Evolutionary conservation across 768 basidiomycete genomes (phyloP).

Genomic region (Collybia sordida): DNA sequence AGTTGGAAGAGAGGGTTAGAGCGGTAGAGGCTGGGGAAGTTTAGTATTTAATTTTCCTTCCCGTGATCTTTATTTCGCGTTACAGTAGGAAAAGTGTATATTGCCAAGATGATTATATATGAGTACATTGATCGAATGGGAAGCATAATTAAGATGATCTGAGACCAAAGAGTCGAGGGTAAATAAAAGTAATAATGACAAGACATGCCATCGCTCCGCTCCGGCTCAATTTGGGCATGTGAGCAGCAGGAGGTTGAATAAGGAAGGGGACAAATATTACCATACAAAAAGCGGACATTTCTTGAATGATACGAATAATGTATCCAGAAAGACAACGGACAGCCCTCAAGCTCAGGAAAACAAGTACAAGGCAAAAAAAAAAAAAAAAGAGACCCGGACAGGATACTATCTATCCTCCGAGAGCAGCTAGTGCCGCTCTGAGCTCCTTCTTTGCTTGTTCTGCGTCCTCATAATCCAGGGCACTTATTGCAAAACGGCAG

Average conservation of each 20-base stretch:
- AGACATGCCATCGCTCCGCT: too few relatives aligned
- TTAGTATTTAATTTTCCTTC: conserved; percentile 1
- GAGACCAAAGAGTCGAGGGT: too few relatives aligned
- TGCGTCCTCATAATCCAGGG: conserved; percentile 94
- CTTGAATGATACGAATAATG: too few relatives aligned
- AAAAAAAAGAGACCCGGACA: background rate
- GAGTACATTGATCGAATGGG: too few relatives aligned
- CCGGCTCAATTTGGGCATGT: too few relatives aligned
- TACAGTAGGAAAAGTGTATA: too few relatives aligned
- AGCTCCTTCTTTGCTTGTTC: conserved; percentile 87
- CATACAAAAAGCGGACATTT: too few relatives aligned
- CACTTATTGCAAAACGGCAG: conserved; percentile 88
- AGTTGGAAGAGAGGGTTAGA: conserved; percentile 34
- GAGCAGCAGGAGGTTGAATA: too few relatives aligned
- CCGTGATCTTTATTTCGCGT: background rate
- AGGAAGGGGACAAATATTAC: too few relatives aligned
- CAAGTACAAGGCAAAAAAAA: conserved; percentile 2
- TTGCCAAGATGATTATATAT: background rate
- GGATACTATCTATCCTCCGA: conserved; percentile 46
- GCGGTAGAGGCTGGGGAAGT: conserved; percentile 1
- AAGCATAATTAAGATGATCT: too few relatives aligned
- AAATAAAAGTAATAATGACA: too few relatives aligned
- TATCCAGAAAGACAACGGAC: too few relatives aligned
- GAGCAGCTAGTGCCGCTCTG: conserved; percentile 64
- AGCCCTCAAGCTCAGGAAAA: background rate